Percentiles rank a stretch among this genome's conserved stretches.
These are phyloP conservation scores for Cryptococcus neoformans DNA, from an alignment of 1,284 basidiomycete genomes.

Conservation along the genomic window DNA sequence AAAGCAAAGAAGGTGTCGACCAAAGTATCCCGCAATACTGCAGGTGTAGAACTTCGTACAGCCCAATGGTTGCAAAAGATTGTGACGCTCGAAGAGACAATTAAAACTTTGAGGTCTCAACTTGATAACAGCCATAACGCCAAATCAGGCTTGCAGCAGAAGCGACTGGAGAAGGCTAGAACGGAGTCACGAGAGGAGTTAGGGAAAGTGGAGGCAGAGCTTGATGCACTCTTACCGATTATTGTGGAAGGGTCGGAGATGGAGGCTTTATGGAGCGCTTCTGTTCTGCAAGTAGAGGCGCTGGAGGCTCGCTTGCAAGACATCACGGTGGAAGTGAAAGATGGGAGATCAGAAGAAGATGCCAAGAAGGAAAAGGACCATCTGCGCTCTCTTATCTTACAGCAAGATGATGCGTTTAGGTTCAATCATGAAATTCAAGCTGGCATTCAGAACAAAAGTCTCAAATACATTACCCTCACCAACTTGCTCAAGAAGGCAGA, in stretches of 20 bases:
- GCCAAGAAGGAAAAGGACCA: conserved; percentile 66
- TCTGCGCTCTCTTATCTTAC: conserved; percentile 63
- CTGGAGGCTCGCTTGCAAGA: conserved; percentile 66
- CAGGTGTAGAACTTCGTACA: conserved; percentile 88
- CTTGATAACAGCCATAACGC: conserved; percentile 48
- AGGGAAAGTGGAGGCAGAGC: conserved; percentile 64
- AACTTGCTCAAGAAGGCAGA: conserved; percentile 75
- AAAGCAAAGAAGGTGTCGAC: conserved; percentile 97
- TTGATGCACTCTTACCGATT: conserved; percentile 63
- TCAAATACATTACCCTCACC: conserved; percentile 75
- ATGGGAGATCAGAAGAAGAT: conserved; percentile 21
- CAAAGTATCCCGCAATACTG: conserved; percentile 82
- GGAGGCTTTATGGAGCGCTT: conserved; percentile 68
- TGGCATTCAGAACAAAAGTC: conserved; percentile 65
- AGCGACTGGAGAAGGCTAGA: conserved; percentile 59
- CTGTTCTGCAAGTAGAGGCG: conserved; percentile 65
- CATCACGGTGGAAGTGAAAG: conserved; percentile 59
- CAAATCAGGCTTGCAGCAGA: conserved; percentile 39
- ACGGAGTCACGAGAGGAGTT: conserved; percentile 67
- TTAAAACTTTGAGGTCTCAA: conserved; percentile 66
- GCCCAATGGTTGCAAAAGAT: conserved; percentile 93
- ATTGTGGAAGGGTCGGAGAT: conserved; percentile 75
- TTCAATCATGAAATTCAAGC: conserved; percentile 60
- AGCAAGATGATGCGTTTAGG: conserved; percentile 66
- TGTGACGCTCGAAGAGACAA: conserved; percentile 55